Base-by-base conservation (phyloP, 78 protist genomes). In the Anaeramoeba ignava region DNA sequence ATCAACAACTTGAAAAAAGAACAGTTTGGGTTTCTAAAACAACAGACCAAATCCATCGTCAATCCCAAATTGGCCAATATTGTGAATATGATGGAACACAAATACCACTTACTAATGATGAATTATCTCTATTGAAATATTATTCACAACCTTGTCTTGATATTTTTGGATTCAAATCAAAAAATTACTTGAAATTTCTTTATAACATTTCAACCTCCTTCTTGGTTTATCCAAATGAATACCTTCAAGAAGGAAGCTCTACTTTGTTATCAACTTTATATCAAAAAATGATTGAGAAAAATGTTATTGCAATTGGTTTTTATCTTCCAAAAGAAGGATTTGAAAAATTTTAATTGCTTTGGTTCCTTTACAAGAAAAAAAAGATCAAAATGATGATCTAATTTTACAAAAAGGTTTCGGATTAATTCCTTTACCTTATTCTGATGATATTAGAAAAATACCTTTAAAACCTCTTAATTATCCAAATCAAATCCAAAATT, bases 231-330 rank as follows among this genome's bases (percentile, higher is more conserved):
- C 73, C 73, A 54, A 54, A 54, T 54, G 73, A 54, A 54, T 27
- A 54, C 73, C 17, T 54, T 54, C 73, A 27, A 8, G 17, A 54
- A 17, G 73, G 73, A 27, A 54, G 73, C 73, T 27, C 73, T 27
- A 54, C 73, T 17, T 54, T 54, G 17, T 54, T 27, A 27, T 54
- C 73, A 27, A 17, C 73, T 27, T 17, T 54, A 27, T 54, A 54
- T 54, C 73, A 54, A 54, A 54, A 54, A 54, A 54, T 54, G 73
- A 54, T 54, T 54, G 73, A 54, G 17, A 54, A 54, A 54, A 54
- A 54, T 8, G 73, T 54, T 54, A 27, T 27, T 54, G 73, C 73
- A 54, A 54, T 54, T 54, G 73, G 36, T 17, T 17, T 54, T 8
- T 54, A 27, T 54, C 8, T 27, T 27, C 73, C 73, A 8, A 17